These are phyloP conservation scores for Hygrophorus russula DNA, from an alignment of 768 basidiomycete genomes.

Conservation along the genomic window DNA sequence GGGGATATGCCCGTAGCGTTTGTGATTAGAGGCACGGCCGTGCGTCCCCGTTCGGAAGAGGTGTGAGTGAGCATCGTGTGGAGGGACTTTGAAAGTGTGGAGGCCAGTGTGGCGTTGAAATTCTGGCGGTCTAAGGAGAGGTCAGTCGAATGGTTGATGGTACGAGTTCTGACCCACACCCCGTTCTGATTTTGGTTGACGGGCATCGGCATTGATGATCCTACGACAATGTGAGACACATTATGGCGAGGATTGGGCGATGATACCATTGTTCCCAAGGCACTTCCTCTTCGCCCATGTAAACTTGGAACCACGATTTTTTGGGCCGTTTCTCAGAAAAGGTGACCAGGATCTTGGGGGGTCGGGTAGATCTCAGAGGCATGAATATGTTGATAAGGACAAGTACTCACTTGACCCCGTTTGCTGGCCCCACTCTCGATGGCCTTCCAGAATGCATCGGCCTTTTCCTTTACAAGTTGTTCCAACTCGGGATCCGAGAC, in stretches of 20 bases:
- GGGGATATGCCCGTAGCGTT: constrained; percentile 68
- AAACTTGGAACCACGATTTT: constrained; percentile 70
- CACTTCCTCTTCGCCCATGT: constrained; percentile 68
- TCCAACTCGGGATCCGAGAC: constrained; percentile 45
- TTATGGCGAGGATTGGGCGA: no score
- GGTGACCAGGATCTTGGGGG: constrained; percentile 51
- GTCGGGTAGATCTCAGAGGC: neutral
- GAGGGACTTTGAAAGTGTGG: constrained; percentile 54
- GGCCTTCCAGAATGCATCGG: constrained; percentile 69
- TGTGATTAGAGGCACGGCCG: constrained; percentile 72
- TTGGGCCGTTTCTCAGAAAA: constrained; percentile 69
- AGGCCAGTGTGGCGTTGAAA: constrained; percentile 47
- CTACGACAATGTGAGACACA: no score
- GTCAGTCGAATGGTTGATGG: neutral
- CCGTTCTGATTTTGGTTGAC: constrained; percentile 55
- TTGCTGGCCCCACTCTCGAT: constrained; percentile 55
- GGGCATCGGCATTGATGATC: constrained; percentile 72
- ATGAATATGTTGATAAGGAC: neutral
- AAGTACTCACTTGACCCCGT: constrained; percentile 49
- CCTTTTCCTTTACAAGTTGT: constrained; percentile 61
- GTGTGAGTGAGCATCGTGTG: constrained; percentile 67
- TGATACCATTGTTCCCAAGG: constrained; percentile 79
- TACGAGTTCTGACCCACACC: constrained; percentile 23
- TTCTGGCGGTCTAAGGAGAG: constrained; percentile 28
- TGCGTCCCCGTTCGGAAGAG: constrained; percentile 66